Conservation (phyloP, 163 green algal genomes). For the Scenedesmus sp. region DNA sequence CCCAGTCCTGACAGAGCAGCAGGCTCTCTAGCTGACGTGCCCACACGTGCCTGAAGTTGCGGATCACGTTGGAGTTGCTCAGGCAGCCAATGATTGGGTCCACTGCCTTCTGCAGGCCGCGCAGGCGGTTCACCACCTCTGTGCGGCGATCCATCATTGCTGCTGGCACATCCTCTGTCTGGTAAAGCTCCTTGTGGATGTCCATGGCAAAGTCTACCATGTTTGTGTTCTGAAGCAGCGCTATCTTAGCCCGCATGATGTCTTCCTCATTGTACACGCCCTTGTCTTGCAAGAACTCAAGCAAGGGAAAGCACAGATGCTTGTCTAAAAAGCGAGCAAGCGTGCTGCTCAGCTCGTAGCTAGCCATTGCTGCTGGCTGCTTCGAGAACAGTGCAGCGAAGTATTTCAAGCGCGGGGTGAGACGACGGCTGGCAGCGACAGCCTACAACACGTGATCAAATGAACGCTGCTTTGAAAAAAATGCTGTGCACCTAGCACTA, state of each 20-base stretch:
- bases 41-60: constrained; percentile 83
- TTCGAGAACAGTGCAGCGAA: neutral
- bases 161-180: constrained; percentile 88
- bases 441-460: neutral
- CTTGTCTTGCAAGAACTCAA: constrained; percentile 94
- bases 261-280: constrained; percentile 85
- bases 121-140: constrained; percentile 82
- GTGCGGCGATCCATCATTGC: constrained; percentile 77
- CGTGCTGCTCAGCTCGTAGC: constrained; percentile 82
- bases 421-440: constrained; percentile 4
- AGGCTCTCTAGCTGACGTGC: neutral
- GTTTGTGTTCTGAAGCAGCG: constrained; percentile 97
- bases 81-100: constrained; percentile 95
- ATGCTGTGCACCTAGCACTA: neutral
- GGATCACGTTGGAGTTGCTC: constrained; percentile 87
- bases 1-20: neutral
- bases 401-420: neutral
- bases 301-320: constrained; percentile 97
- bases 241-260: constrained; percentile 94
- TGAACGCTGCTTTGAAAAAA: neutral
- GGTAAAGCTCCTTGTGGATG: constrained; percentile 95
- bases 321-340: constrained; percentile 92
- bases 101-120: constrained; percentile 86
- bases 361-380: constrained; percentile 56
- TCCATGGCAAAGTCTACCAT: constrained; percentile 99